Percentiles rank a stretch among this genome's conserved stretches.
phyloP scores from a whole-genome alignment of 306 rosid species.

The Castanea sativa region DNA sequence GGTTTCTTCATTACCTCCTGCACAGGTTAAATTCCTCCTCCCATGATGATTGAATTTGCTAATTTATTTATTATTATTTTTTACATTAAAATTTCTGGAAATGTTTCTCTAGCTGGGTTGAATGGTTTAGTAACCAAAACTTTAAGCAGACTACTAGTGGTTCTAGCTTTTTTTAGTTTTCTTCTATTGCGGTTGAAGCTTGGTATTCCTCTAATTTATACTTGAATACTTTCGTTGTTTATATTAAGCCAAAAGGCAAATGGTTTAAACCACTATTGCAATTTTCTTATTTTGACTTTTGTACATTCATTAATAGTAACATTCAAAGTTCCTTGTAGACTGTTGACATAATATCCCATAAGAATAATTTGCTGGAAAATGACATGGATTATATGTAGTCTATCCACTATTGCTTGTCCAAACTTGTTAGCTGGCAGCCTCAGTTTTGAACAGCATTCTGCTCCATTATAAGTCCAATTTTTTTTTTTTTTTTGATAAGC shows the following conservation, averaged over 20 bases:
- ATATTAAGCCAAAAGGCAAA: neutral
- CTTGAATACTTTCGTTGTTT: neutral
- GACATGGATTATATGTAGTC: neutral
- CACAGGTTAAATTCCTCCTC: slow-evolving; percentile 61
- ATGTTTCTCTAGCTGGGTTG: neutral
- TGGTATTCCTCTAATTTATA: neutral
- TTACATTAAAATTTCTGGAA: slow-evolving; percentile 1
- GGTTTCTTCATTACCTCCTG: slow-evolving; percentile 92
- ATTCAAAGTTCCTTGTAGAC: neutral
- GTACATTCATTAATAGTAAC: neutral
- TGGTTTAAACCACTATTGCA: neutral
- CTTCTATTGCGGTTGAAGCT: neutral
- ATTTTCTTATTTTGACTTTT: neutral
- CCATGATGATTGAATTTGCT: neutral
- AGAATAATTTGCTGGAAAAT: neutral
- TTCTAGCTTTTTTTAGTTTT: neutral
- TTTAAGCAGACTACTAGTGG: neutral
- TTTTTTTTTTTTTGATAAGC: no score
- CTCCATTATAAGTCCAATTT: no score
- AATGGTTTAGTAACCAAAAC: neutral
- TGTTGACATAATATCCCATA: neutral
- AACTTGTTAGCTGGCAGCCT: neutral
- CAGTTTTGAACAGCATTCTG: no score
- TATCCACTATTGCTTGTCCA: neutral
- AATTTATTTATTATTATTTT: neutral